Conservation (phyloP, 2,329 filamentous ascomycete species). For the Clathrospora elynae region DNA sequence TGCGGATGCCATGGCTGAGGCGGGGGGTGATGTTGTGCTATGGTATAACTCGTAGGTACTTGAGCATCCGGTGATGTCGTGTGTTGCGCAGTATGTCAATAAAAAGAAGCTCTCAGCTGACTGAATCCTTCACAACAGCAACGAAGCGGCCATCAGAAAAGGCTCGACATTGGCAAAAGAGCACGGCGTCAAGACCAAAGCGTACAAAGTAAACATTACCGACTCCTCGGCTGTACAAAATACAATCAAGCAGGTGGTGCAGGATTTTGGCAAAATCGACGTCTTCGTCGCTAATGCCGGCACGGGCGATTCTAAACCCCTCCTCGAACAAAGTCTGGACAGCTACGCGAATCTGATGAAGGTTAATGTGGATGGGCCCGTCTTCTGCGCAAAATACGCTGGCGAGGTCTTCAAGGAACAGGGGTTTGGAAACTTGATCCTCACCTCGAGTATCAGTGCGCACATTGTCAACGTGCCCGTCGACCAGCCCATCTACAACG, state of each 20-base stretch:
- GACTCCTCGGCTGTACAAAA: conserved; percentile 59
- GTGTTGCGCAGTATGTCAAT: too few relatives aligned
- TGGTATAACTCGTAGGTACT: too few relatives aligned
- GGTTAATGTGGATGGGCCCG: conserved; percentile 71
- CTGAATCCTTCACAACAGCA: too few relatives aligned
- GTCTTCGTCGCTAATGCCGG: conserved; percentile 71
- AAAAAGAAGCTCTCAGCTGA: too few relatives aligned
- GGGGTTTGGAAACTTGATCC: conserved; percentile 63
- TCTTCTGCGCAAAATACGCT: conserved; percentile 51
- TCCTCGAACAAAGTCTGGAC: conserved; percentile 63
- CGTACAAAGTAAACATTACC: conserved; percentile 65
- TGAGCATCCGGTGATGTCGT: too few relatives aligned
- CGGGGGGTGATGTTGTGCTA: conserved; percentile 53
- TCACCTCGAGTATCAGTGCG: conserved; percentile 72
- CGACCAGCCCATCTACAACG: conserved; percentile 57
- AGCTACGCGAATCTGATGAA: conserved; percentile 67
- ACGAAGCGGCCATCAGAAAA: conserved; percentile 64
- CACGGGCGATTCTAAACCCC: conserved; percentile 60
- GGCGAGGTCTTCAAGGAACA: conserved; percentile 52
- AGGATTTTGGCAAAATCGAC: conserved; percentile 71
- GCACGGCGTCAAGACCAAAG: conserved; percentile 65
- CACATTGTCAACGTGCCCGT: conserved; percentile 80
- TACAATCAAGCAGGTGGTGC: conserved; percentile 64
- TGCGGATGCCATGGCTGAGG: conserved; percentile 47
- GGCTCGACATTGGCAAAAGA: conserved; percentile 59